Conservation (phyloP, 176 grass and related monocot species). For the Oryza brachyantha region DNA sequence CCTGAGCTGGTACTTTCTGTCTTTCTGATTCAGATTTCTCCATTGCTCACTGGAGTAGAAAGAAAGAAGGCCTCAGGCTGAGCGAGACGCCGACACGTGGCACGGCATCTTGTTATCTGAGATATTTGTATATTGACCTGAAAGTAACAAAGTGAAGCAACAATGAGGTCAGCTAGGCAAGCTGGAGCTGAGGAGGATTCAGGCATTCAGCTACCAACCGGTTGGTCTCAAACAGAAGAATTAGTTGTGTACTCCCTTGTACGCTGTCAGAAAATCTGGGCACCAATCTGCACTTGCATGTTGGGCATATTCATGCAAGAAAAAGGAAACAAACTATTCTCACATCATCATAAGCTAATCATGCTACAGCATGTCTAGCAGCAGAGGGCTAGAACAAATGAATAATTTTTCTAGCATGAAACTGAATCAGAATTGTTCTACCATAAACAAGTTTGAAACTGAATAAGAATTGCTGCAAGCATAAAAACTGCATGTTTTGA, state of each 20-base stretch:
- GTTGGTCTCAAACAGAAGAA: constrained; percentile 32
- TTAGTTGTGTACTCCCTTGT: constrained; percentile 3
- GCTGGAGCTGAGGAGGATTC: constrained; percentile 7
- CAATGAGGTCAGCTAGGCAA: constrained; percentile 3
- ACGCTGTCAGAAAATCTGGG: not conserved
- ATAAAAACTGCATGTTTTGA: not conserved
- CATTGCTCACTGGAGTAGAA: constrained; percentile 15
- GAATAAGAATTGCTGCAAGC: not conserved
- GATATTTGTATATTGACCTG: not conserved
- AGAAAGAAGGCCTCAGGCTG: not conserved
- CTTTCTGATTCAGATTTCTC: not conserved
- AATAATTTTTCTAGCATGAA: not conserved
- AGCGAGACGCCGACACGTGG: constrained; percentile 4
- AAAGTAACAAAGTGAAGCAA: constrained; percentile 33
- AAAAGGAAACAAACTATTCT: not conserved
- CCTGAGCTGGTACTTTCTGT: not conserved
- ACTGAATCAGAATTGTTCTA: not conserved
- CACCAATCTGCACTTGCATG: not conserved
- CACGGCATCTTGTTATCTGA: not conserved
- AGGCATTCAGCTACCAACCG: constrained; percentile 15
- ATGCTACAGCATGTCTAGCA: not conserved
- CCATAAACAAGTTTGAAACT: not conserved
- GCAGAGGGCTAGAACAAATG: not conserved
- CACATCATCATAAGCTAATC: not conserved
- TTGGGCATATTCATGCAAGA: not conserved